A percentile compares a stretch with the other conserved stretches of the same genome.
These are phyloP conservation scores for Verticillium longisporum DNA, from an alignment of 2,329 filamentous ascomycete genomes.

Conservation along the genomic window DNA sequence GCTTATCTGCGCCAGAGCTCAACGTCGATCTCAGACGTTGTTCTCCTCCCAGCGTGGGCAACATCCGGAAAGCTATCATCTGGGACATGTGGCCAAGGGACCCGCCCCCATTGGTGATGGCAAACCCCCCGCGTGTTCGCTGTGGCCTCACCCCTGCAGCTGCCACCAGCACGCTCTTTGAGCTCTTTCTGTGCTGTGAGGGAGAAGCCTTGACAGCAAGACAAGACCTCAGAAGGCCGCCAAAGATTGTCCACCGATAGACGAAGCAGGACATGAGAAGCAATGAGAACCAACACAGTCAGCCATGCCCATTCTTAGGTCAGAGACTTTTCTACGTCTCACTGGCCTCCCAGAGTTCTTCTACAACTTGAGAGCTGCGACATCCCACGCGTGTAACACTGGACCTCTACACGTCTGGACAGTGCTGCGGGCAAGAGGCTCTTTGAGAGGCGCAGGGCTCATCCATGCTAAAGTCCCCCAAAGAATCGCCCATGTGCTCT, in stretches of 20 bases:
- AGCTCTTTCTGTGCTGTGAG: neutral
- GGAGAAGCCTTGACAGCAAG: neutral
- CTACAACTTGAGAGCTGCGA: neutral
- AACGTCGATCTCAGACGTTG: neutral
- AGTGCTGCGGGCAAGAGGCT: neutral
- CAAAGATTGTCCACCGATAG: neutral
- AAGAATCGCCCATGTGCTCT: conserved; percentile 28
- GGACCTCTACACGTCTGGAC: neutral
- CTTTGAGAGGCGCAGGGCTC: neutral
- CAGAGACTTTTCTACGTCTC: too few species aligned
- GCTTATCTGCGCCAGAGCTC: neutral
- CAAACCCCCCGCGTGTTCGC: neutral
- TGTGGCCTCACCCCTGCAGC: neutral
- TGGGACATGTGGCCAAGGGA: conserved; percentile 2
- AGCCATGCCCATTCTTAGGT: neutral
- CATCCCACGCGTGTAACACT: conserved; percentile 1
- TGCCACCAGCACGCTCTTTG: neutral
- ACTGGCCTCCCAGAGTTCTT: neutral
- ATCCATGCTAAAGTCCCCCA: conserved; percentile 1
- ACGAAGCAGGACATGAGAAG: neutral
- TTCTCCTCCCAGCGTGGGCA: neutral
- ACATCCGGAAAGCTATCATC: neutral
- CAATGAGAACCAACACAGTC: neutral
- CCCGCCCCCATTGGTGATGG: conserved; percentile 3
- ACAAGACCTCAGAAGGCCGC: neutral